phyloP scores from a whole-genome alignment of 495 filamentous ascomycete species.

The Penicillium lividum region DNA sequence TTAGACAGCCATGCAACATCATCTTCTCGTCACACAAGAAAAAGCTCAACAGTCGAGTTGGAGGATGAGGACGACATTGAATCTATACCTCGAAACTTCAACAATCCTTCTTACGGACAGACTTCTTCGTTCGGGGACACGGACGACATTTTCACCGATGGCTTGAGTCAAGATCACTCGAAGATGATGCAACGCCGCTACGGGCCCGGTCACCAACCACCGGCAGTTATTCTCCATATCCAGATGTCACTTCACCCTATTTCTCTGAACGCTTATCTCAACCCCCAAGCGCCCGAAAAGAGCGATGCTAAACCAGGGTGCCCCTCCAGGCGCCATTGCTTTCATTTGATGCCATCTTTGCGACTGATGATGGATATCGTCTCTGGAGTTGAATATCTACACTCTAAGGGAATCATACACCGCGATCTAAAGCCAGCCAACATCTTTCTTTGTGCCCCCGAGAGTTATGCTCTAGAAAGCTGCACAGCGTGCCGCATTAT shows the following conservation, averaged over 20 bases:
- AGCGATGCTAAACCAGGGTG: slow-evolving; percentile 4
- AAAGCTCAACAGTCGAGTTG: slow-evolving; percentile 32
- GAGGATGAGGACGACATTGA: slow-evolving; percentile 44
- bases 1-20: slow-evolving; percentile 28
- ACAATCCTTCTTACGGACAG: slow-evolving; percentile 30
- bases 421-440: slow-evolving; percentile 75
- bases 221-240: slow-evolving; percentile 52
- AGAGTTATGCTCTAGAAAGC: slow-evolving; percentile 23
- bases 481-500: slow-evolving; percentile 38
- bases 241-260: slow-evolving; percentile 57
- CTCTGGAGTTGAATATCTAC: slow-evolving; percentile 60
- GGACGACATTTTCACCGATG: slow-evolving; percentile 56
- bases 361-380: slow-evolving; percentile 46
- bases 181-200: slow-evolving; percentile 35
- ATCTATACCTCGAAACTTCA: slow-evolving; percentile 42
- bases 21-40: slow-evolving; percentile 33
- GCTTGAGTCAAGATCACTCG: slow-evolving; percentile 42
- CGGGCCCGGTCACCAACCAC: slow-evolving; percentile 30
- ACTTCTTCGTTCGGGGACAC: slow-evolving; percentile 37
- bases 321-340: slow-evolving; percentile 46
- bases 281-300: slow-evolving; percentile 27
- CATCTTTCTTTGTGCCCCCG: slow-evolving; percentile 55
- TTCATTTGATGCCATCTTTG: slow-evolving; percentile 47
- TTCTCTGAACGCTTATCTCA: slow-evolving; percentile 48
- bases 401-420: slow-evolving; percentile 61